Conservation (phyloP, 2,329 filamentous ascomycete genomes). For the Aspergillus cejpii region DNA sequence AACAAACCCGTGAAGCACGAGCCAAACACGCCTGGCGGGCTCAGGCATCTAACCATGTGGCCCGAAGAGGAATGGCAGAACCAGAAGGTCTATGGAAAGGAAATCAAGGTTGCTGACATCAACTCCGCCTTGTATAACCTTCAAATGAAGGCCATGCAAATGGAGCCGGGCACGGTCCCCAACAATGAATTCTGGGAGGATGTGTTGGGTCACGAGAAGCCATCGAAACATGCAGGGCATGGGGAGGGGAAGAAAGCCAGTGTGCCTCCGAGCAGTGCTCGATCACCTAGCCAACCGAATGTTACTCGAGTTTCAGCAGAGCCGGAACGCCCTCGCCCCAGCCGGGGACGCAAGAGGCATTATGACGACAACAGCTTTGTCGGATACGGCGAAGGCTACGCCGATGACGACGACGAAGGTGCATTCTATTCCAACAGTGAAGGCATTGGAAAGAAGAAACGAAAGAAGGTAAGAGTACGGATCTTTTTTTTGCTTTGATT, state of each 20-base stretch:
- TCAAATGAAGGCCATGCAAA: constrained; percentile 42
- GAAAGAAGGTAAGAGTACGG: constrained; percentile 40
- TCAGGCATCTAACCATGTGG: constrained; percentile 42
- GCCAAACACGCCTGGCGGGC: constrained; percentile 32
- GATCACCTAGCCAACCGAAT: constrained; percentile 23
- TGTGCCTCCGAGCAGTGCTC: constrained; percentile 19
- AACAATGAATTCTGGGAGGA: constrained; percentile 47
- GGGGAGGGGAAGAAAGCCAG: constrained; percentile 27
- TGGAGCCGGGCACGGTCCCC: constrained; percentile 42
- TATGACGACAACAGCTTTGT: constrained; percentile 49
- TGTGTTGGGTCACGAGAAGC: constrained; percentile 44
- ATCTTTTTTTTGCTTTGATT: constrained; percentile 1
- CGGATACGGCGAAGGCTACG: constrained; percentile 47
- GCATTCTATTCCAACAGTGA: constrained; percentile 42
- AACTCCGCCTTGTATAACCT: constrained; percentile 39
- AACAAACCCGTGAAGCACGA: constrained; percentile 46
- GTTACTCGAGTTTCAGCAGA: constrained; percentile 28
- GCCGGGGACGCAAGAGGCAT: constrained; percentile 45
- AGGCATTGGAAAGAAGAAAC: constrained; percentile 42
- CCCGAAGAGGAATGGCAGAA: constrained; percentile 48
- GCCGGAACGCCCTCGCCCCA: constrained; percentile 35
- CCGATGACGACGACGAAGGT: constrained; percentile 43
- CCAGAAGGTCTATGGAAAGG: constrained; percentile 44
- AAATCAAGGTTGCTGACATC: constrained; percentile 40
- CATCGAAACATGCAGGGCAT: constrained; percentile 30